A percentile compares a stretch with the other conserved stretches of the same genome.
These are phyloP conservation scores for Leccinum aurantiacum DNA, from an alignment of 768 basidiomycete genomes.

Conservation along the genomic window DNA sequence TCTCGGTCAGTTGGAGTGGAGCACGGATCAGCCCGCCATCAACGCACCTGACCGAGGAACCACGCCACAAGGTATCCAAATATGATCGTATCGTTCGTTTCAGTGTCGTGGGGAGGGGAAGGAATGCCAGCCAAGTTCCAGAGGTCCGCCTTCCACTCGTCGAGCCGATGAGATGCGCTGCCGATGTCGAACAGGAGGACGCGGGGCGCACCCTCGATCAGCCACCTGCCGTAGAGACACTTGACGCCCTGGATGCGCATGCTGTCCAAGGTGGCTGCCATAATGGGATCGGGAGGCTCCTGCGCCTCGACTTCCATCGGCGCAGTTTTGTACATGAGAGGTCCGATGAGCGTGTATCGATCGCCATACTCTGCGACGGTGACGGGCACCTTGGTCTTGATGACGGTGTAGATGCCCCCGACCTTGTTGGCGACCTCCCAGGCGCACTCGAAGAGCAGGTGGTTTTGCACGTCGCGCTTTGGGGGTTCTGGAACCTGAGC, in stretches of 20 bases:
- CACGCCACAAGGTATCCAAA: slow-evolving; percentile 98
- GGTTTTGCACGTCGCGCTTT: slow-evolving; percentile 73
- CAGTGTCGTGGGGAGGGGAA: slow-evolving; percentile 92
- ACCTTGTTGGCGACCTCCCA: slow-evolving; percentile 99
- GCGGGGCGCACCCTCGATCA: slow-evolving; percentile 94
- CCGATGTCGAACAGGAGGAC: slow-evolving; percentile 97
- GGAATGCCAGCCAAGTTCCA: slow-evolving; percentile 99
- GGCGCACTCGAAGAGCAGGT: slow-evolving; percentile 90
- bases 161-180: slow-evolving; percentile 79
- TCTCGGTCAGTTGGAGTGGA: slow-evolving; percentile 4
- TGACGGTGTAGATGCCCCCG: slow-evolving; percentile 99
- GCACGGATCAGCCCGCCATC: slow-evolving; percentile 13
- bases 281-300: slow-evolving; percentile 79
- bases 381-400: slow-evolving; percentile 99
- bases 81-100: slow-evolving; percentile 97
- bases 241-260: slow-evolving; percentile 94
- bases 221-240: slow-evolving; percentile 93
- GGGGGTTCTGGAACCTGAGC: slow-evolving; percentile 12
- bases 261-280: slow-evolving; percentile 70
- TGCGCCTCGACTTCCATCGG: slow-evolving; percentile 98
- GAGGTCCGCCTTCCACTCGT: slow-evolving; percentile 98
- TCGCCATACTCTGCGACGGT: slow-evolving; percentile 95
- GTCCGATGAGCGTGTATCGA: slow-evolving; percentile 94
- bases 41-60: slow-evolving; percentile 95
- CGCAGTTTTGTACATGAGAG: slow-evolving; percentile 97